Conservation (phyloP, 2,329 filamentous ascomycete genomes). For the Balansia obtecta region DNA sequence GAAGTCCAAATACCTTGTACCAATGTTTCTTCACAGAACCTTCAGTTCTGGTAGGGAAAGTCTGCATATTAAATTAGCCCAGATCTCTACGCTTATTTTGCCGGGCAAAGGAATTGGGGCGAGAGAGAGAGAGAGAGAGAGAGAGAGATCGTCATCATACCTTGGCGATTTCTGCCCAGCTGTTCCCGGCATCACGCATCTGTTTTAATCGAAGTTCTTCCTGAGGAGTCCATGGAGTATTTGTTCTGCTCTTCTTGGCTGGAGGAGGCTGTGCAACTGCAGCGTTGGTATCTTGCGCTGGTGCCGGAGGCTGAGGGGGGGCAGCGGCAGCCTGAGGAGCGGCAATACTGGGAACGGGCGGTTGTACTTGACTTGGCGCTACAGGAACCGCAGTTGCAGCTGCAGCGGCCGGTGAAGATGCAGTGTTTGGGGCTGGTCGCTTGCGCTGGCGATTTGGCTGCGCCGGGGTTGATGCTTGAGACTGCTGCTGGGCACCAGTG, state of each 20-base stretch:
- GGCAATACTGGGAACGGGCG: constrained; percentile 17
- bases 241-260: constrained; percentile 90
- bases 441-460: constrained; percentile 28
- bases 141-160: no score
- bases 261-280: constrained; percentile 34
- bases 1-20: constrained; percentile 70
- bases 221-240: constrained; percentile 93
- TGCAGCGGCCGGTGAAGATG: constrained; percentile 24
- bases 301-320: constrained; percentile 15
- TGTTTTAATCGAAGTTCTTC: constrained; percentile 88
- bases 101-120: background rate
- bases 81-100: background rate
- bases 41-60: constrained; percentile 85
- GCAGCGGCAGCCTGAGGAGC: constrained; percentile 17
- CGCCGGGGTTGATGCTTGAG: constrained; percentile 26
- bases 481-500: constrained; percentile 20
- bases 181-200: constrained; percentile 86
- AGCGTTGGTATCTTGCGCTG: constrained; percentile 19
- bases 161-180: constrained; percentile 98
- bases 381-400: constrained; percentile 20
- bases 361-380: constrained; percentile 20
- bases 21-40: constrained; percentile 99
- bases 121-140: no score
- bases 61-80: constrained; percentile 35
- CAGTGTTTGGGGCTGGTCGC: constrained; percentile 26